Evolutionary conservation across 2,329 filamentous ascomycete genomes (phyloP), one percentile per base, ranked within the genome.

Genomic region (Graphilbum ipis-grandicollis): DNA sequence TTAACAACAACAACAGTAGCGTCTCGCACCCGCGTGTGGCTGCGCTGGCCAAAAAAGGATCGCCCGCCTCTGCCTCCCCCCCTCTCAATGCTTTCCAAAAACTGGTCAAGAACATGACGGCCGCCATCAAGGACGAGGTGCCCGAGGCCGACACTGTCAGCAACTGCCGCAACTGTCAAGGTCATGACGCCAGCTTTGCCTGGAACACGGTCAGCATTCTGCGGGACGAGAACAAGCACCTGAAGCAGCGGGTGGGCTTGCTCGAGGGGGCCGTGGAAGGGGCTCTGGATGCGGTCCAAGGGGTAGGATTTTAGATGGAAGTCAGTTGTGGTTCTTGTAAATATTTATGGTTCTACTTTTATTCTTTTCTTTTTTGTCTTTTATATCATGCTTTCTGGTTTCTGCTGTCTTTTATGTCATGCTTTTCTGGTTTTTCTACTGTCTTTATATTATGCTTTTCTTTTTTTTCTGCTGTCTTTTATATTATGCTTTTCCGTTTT

Each of bases 181-280:
- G 73, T 12, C 63, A 66, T 46, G 66, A 70, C 36, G 60, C 66
- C 12, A 71, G 68, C 43, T 60, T 71, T 28, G 73, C 73, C 5
- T 78, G 73, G 73, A 65, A 77, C 47, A 75, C 73, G 4, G 72
- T 75, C n/a, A 62, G 64, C 36, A 43, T 75, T 33, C 53, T 78
- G 40, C 59, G 69, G 29, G 67, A 71, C 33, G 75, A 79, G 57
- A 79, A 79, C 45, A 65, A 59, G 47, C 62, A 63, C 9, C 51
- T 79, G 35, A 78, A 78, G 56, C 58, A 62, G 29, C 56, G 71
- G 17, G 68, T 79, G 4, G 60, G 63, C 15, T 59, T 70, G 44
- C 52, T 79, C 3, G 73, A 79, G 53, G 59, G 56, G 3, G 71
- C 63, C 4, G 65, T 79, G 5, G 73, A 78, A 26, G 65, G 65